Evolutionary conservation across 345 rosid genomes (phyloP).

Genomic region (Murraya paniculata): DNA sequence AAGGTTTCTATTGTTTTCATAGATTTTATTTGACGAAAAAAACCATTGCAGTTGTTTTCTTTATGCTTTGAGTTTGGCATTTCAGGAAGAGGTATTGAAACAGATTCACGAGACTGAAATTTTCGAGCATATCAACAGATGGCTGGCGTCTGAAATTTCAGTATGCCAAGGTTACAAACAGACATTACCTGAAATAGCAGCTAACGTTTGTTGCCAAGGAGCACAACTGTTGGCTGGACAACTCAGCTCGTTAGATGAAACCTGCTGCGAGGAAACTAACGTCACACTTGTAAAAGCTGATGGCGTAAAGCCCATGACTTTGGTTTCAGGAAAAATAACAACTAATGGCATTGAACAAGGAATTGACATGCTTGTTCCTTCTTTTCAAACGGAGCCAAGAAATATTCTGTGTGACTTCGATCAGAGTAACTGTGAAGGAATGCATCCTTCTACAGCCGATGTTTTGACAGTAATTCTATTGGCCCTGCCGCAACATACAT

Average conservation of each 20-base stretch:
- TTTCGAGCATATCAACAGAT: constrained; percentile 19
- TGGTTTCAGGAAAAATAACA: constrained; percentile 21
- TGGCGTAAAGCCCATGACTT: too few relatives aligned
- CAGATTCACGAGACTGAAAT: constrained; percentile 23
- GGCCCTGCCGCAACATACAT: constrained; percentile 25
- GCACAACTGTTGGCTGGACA: constrained; percentile 24
- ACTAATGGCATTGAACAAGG: constrained; percentile 12
- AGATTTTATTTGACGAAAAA: too few relatives aligned
- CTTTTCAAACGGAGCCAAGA: constrained; percentile 7
- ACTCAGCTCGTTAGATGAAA: neutral
- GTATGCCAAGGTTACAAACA: neutral
- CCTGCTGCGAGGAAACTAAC: constrained; percentile 14
- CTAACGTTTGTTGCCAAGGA: constrained; percentile 33
- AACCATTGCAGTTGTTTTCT: neutral
- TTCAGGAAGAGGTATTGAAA: constrained; percentile 26
- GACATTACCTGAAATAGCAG: constrained; percentile 16
- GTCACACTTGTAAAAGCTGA: neutral
- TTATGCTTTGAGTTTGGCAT: neutral
- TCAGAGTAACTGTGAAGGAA: constrained; percentile 10
- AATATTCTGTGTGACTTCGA: constrained; percentile 5
- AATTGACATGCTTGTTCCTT: constrained; percentile 24
- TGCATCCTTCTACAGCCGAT: constrained; percentile 29
- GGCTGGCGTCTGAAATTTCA: constrained; percentile 17
- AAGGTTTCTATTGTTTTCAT: constrained; percentile 4
- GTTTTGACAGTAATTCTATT: constrained; percentile 24